Evolutionary conservation across 352 stramenopile genomes (phyloP), one percentile per base, ranked within the genome.

Genomic region (Phytopythium oedochilum): DNA sequence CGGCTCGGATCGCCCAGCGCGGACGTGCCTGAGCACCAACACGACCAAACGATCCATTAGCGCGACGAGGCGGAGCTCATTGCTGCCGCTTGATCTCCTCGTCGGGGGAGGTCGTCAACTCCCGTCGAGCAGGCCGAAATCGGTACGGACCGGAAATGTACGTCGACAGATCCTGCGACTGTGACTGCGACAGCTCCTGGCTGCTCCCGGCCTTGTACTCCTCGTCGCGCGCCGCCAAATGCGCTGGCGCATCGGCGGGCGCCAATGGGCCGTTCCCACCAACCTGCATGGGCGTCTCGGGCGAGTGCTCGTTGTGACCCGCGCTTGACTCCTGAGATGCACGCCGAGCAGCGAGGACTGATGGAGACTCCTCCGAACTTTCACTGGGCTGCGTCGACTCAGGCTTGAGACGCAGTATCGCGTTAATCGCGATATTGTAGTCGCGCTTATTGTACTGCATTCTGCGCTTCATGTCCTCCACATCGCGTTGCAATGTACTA

Each of bases 291-390:
- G 48, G 48, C 7, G 48, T 54, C 9, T 42, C 31, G 0, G 32
- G 32, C 6, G 68, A 69, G 32, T 73, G 43, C 25, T 69, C 58
- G 17, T 64, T n/a, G n/a, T n/a, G 69, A 0, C 58, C 69, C 5
- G 40, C 32, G 34, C 14, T 47, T 18, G 61, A 73, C n/a, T 59
- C 22, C 49, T 68, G 60, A 31, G 59, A 71, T 31, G 22, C 46
- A 2, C 56, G 52, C 10, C 45, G 61, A 51, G 29, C 23, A 5
- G 11, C 57, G n/a, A 32, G 55, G 20, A 60, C 23, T 18, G 48
- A 34, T 14, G 48, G 48, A 3, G 48, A 54, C 34, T 54, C 48
- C 23, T 54, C 48, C 0, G 48, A 54, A 20, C 48, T 36, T 22
- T 44, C 48, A 14, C 35, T 39, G 29, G 31, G 42, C n/a, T 42